Evolutionary conservation across 148 eudicot species (phyloP).

Genomic region (Camellia sinensis): DNA sequence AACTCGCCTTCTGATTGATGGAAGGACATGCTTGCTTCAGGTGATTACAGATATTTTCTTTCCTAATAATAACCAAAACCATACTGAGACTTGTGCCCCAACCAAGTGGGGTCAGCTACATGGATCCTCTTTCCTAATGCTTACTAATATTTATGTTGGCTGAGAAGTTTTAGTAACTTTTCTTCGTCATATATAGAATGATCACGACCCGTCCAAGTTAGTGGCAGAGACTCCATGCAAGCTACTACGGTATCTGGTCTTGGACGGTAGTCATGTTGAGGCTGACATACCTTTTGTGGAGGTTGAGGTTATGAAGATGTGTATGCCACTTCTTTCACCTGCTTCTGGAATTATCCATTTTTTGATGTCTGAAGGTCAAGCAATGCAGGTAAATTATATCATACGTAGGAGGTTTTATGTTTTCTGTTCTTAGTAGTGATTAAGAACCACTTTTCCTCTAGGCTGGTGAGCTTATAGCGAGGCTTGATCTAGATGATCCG

Average conservation of each 20-base stretch:
- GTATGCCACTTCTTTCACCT: slow-evolving; percentile 99
- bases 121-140: background rate
- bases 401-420: no score
- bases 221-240: slow-evolving; percentile 99
- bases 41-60: slow-evolving; percentile 28
- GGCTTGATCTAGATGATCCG: slow-evolving; percentile 95
- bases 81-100: no score
- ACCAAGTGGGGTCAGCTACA: no score
- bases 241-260: slow-evolving; percentile 75
- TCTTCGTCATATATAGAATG: slow-evolving; percentile 55
- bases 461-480: slow-evolving; percentile 98
- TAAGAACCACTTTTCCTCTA: slow-evolving; percentile 27
- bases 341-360: slow-evolving; percentile 84
- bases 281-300: slow-evolving; percentile 97
- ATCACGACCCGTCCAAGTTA: slow-evolving; percentile 97
- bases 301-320: slow-evolving; percentile 99
- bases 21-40: slow-evolving; percentile 99
- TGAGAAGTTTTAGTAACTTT: slow-evolving; percentile 12
- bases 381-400: slow-evolving; percentile 77
- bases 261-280: slow-evolving; percentile 88
- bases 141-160: slow-evolving; percentile 17
- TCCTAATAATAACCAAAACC: background rate
- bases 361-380: slow-evolving; percentile 94
- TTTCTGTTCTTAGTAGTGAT: background rate
- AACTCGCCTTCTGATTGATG: slow-evolving; percentile 99